These are phyloP conservation scores for Trametes coccinea DNA, from an alignment of 768 basidiomycete genomes.

Conservation along the genomic window DNA sequence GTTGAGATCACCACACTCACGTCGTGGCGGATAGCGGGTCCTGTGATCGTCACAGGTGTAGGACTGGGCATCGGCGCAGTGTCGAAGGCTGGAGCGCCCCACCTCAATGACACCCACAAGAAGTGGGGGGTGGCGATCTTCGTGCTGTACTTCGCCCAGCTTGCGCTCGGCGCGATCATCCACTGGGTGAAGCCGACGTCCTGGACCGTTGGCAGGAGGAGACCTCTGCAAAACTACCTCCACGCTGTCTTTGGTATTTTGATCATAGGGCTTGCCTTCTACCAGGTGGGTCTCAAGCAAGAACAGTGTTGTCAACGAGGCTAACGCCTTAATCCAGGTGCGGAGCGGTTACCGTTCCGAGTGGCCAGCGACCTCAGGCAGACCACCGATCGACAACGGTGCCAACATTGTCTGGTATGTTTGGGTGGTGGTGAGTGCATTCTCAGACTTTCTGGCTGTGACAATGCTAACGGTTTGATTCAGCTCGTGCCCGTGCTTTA, in stretches of 20 bases:
- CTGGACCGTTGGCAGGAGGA: conserved; percentile 36
- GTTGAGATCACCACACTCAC: not conserved
- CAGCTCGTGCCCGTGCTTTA: conserved; percentile 35
- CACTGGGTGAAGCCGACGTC: conserved; percentile 51
- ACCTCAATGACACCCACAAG: conserved; percentile 49
- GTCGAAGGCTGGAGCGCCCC: conserved; percentile 29
- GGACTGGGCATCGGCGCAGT: conserved; percentile 43
- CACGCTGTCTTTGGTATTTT: conserved; percentile 51
- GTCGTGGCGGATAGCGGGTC: conserved; percentile 37
- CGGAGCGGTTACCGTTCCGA: conserved; percentile 44
- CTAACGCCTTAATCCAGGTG: conserved; percentile 41
- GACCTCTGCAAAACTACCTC: conserved; percentile 46
- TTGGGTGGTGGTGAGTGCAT: conserved; percentile 50
- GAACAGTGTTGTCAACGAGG: not conserved
- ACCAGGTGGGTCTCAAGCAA: conserved; percentile 32
- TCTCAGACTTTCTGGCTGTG: too few species aligned
- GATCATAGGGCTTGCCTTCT: conserved; percentile 55
- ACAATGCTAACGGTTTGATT: not conserved
- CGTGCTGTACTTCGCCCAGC: conserved; percentile 53
- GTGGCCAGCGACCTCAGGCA: conserved; percentile 33
- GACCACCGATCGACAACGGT: conserved; percentile 25
- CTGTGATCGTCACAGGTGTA: conserved; percentile 55
- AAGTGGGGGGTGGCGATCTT: conserved; percentile 54
- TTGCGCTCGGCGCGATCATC: conserved; percentile 48
- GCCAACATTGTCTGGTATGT: conserved; percentile 35